Base-by-base conservation (phyloP, 371 early-diverging fungal genomes). In the Mortierella sp. region DNA sequence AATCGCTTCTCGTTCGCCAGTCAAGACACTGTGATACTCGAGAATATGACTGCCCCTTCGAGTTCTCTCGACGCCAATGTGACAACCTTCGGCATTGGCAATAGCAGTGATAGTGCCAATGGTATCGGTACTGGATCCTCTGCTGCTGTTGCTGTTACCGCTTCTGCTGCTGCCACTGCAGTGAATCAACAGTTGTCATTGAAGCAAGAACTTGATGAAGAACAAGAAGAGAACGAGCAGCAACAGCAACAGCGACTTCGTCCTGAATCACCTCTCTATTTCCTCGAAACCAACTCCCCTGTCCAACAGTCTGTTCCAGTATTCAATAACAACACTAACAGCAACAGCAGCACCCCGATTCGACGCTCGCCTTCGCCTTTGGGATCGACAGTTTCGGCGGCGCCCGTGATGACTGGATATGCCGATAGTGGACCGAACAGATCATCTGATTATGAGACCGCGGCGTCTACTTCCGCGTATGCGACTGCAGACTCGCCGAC, bases 101-200 rank as follows among this genome's bases (percentile, higher is more conserved):
- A n/a, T n/a, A n/a, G n/a, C n/a, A n/a, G n/a, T n/a, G n/a, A n/a
- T n/a, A n/a, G n/a, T n/a, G n/a, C n/a, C n/a, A n/a, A n/a, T n/a
- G n/a, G n/a, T n/a, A n/a, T n/a, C n/a, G n/a, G n/a, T n/a, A n/a
- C n/a, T n/a, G n/a, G n/a, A n/a, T n/a, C 53, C 0, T 15, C 43
- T 23, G 34, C 48, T 11, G 32, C 27, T 30, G 46, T 30, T 37
- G 53, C 64, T 26, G 39, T 54, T 14, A 39, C 37, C 19, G 19
- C 31, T 4, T 26, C 48, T 28, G 60, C 64, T 3, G 62, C 62
- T 4, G 72, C 64, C 1, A 60, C 62, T 3, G 72, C 72, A 6
- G 43, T 73, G 50, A 73, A 63, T 43, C 75, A 73, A 17, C 68
- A 63, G 32, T 8, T 73, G 47, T 58, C 55, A 8, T 50, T 72